Base-by-base conservation (phyloP, 805 yeast genomes). In the Osmozyma mogii region DNA sequence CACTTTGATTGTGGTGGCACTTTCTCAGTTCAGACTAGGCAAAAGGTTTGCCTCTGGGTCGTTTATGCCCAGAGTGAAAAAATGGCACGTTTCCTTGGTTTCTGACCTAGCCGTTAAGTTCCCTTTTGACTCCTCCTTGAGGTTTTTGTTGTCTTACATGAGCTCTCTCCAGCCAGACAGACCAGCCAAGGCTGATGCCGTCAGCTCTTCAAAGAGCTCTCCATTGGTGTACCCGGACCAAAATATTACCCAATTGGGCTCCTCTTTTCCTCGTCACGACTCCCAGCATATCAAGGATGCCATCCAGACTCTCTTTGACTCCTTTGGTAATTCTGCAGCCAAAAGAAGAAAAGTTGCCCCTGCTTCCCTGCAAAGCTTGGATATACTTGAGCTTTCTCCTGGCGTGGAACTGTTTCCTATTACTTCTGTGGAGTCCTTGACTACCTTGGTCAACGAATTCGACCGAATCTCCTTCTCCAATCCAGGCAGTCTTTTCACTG, bases 1-100 rank as follows among this genome's bases (percentile, higher is more conserved):
- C 18, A 30, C 36, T 3, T 23, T 43, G 6, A 29, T 41, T 17
- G 12, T 27, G 8, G 9, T 28, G 4, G 32, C 35, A 5, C 11
- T 17, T 5, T 15, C 15, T 22, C 13, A 10, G n/a, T 6, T 13
- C 11, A 18, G 9, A 6, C 9, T 10, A 13, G 13, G 6, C n/a
- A n/a, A n/a, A n/a, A n/a, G n/a, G n/a, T n/a, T n/a, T n/a, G n/a
- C n/a, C n/a, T n/a, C n/a, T n/a, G n/a, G n/a, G n/a, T n/a, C n/a
- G n/a, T n/a, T n/a, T n/a, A n/a, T n/a, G n/a, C n/a, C n/a, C n/a
- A n/a, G n/a, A n/a, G n/a, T n/a, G n/a, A n/a, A n/a, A n/a, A n/a
- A n/a, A 9, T 43, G 47, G 47, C 45, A 41, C 20, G 32, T 33
- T 4, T 32, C 36, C 9, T 22, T 31, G 7, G 33, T 37, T 8